Evolutionary conservation across 2,329 filamentous ascomycete genomes (phyloP), one percentile per base, ranked within the genome.

Genomic region (Cryphonectria carpinicola): DNA sequence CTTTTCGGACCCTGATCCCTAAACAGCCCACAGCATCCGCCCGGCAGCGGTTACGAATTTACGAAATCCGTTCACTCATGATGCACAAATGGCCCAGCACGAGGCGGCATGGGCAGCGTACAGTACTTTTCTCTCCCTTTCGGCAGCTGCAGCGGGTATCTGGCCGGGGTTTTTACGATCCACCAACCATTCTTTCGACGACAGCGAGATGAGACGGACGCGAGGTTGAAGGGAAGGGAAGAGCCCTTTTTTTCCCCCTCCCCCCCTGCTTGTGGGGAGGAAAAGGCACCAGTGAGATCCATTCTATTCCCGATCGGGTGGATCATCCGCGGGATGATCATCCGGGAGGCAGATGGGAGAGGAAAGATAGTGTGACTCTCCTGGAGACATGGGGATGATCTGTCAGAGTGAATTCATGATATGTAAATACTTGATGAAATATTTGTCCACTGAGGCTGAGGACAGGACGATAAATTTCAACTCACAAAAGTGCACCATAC

Each of bases 161-260:
- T 25, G 25, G n/a, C 43, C 56, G 63, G 68, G 64, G 35, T 43
- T 54, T 66, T 28, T 13, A 39, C 41, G 68, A 25, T 68, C 64
- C 68, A 66, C 54, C 68, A 70, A 68, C 63, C 68, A 66, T 39
- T 52, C 41, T 43, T 49, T 37, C 25, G 56, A 56, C 54, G 64
- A 14, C 63, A 61, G 43, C 54, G 68, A 70, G 37, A 70, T 70
- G 67, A 65, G 43, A 69, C 37, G 67, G 67, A 60, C 61, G 14
- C 35, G 25, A 43, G 49, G 32, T 69, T 69, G 25, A 60, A 65
- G 61, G 35, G 46, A 60, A 65, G 61, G 35, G 46, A 19, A 49
- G 22, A n/a, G 22, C 46, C 19, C 7, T 49, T n/a, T 49, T 8
- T 49, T 8, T 37, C 32, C 13, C 19, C 25, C 14, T n/a, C 22